These are phyloP conservation scores for Trichoderma polysporum DNA, from an alignment of 2,329 filamentous ascomycete genomes.

Conservation along the genomic window DNA sequence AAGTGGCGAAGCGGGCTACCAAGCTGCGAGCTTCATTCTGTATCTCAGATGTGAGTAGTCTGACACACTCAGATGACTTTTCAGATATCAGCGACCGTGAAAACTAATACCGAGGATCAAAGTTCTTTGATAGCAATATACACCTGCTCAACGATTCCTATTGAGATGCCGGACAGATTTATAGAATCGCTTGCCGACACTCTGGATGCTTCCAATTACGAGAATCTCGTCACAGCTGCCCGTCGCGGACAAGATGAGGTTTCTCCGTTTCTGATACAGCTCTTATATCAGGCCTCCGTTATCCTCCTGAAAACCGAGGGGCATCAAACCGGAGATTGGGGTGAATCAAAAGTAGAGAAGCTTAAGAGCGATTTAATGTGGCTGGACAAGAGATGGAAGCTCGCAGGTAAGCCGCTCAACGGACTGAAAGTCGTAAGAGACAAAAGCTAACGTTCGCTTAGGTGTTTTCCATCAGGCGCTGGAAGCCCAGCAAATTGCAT, in stretches of 20 bases:
- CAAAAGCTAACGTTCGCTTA: background rate
- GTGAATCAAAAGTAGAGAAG: background rate
- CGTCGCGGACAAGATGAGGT: background rate
- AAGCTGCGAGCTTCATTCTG: background rate
- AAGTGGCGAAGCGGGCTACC: background rate
- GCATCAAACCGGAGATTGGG: background rate
- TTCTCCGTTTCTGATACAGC: background rate
- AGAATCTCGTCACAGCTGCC: background rate
- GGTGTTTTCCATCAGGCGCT: constrained; percentile 1
- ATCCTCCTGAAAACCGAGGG: background rate
- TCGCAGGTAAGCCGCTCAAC: background rate
- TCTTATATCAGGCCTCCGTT: background rate
- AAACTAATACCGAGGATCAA: background rate
- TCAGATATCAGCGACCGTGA: background rate
- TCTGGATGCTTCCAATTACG: background rate
- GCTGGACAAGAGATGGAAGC: constrained; percentile 8
- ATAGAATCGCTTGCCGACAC: constrained; percentile 1
- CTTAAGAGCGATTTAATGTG: background rate
- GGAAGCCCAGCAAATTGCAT: constrained; percentile 6
- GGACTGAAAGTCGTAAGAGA: background rate
- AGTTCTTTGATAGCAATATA: constrained; percentile 7
- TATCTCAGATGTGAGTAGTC: background rate
- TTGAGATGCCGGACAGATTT: background rate
- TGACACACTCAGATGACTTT: background rate
- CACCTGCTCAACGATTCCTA: background rate